Percentiles rank a stretch among this genome's conserved stretches.
phyloP scores from a whole-genome alignment of 192 early-diverging fungal species.

The Funneliformis geosporum region DNA sequence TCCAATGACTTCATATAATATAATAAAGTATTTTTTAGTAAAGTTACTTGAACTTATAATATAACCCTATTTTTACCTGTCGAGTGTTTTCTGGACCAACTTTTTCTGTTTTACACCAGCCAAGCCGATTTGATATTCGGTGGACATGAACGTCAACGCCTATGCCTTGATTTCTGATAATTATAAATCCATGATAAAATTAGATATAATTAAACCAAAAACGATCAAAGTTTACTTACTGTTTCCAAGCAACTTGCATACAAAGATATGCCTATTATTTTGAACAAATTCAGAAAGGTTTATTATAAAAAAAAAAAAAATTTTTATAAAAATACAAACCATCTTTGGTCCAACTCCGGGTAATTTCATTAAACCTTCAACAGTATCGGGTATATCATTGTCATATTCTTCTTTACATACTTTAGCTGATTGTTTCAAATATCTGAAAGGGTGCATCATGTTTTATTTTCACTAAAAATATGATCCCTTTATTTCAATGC shows the following conservation, averaged over 20 bases:
- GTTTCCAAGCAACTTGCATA: slow-evolving; percentile 84
- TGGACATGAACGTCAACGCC: slow-evolving; percentile 97
- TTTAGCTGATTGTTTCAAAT: slow-evolving; percentile 76
- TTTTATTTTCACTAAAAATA: neutral
- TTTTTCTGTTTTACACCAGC: slow-evolving; percentile 78
- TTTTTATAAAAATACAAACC: slow-evolving; percentile 43
- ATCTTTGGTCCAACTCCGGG: slow-evolving; percentile 97
- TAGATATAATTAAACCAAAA: neutral
- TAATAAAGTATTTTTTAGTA: slow-evolving; percentile 2
- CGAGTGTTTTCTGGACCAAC: slow-evolving; percentile 83
- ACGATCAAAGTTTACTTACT: slow-evolving; percentile 41
- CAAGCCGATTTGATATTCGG: slow-evolving; percentile 84
- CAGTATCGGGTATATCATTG: slow-evolving; percentile 81
- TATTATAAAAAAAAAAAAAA: neutral
- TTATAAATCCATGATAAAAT: neutral
- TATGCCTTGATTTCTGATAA: slow-evolving; percentile 74
- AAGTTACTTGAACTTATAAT: neutral
- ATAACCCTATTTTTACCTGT: slow-evolving; percentile 38
- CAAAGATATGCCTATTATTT: slow-evolving; percentile 66
- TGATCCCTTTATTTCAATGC: too few relatives aligned
- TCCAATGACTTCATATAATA: slow-evolving; percentile 55
- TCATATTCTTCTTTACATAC: slow-evolving; percentile 71
- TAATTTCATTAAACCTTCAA: slow-evolving; percentile 74
- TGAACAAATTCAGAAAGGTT: neutral
- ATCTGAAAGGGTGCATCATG: slow-evolving; percentile 39